Evolutionary conservation across 495 filamentous ascomycete genomes (phyloP), one percentile per base, ranked within the genome.

Genomic region (Neurospora cerealis): DNA sequence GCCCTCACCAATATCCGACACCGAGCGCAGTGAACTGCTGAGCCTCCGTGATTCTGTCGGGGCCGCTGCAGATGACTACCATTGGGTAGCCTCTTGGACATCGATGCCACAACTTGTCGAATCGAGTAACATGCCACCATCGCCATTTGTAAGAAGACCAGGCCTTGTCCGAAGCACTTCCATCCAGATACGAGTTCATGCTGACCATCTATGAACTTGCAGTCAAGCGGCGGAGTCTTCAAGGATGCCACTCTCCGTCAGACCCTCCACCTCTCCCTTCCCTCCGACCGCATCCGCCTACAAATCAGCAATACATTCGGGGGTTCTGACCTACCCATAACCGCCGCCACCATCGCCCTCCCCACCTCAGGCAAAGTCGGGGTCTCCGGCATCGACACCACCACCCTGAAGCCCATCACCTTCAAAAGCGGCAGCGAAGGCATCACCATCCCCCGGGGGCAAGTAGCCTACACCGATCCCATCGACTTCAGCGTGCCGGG

Each of bases 221-320:
- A 81, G 77, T 74, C 71, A 8, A 28, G 40, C 21, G 78, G 78
- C 40, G 76, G 78, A n/a, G 77, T 78, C 28, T 79, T 84, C 74
- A 78, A 80, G 39, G 89, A 91, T 72, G 85, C 88, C 21, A 92
- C 91, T 2, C 83, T 93, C 71, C 89, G 91, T 11, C 90, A 93
- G 78, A 93, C 91, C 0, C 76, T 92, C 3, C 87, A 89, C 69
- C 77, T 91, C 39, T 87, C 88, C 4, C 82, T 91, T 28, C 85
- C 83, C 5, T 83, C 86, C 8, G 78, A 85, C 32, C 84, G 85
- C 28, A 83, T 92, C 71, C 88, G 91, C 21, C 78, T 93, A 38
- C 87, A 88, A 69, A 83, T 93, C 60, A 91, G 88, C 71, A 93
- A 93, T 80, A 87, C 87, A 3, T 93, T 93, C 71, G 91, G 91